Evolutionary conservation across 1,284 basidiomycete genomes (phyloP).

Genomic region (Rhodotorula sp.): DNA sequence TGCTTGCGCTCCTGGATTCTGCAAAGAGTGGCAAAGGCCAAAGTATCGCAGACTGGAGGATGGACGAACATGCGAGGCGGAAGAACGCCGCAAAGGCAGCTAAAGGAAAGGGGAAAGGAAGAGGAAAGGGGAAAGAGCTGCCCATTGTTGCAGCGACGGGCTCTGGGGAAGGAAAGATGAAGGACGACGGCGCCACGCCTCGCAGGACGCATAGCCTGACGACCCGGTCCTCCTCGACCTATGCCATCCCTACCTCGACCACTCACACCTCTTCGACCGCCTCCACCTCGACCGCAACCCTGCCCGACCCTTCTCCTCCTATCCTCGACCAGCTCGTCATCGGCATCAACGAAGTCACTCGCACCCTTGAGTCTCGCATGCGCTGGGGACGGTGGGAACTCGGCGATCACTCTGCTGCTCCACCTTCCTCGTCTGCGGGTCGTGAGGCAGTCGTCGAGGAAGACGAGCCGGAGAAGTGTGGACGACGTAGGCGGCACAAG

Average conservation of each 20-base stretch:
- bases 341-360: conserved; percentile 40
- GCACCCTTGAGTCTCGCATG: conserved; percentile 42
- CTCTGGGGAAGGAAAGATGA: neutral
- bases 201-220: neutral
- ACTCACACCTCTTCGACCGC: neutral
- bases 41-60: conserved; percentile 12
- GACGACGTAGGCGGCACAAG: neutral
- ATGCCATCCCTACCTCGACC: neutral
- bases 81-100: neutral
- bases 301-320: neutral
- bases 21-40: conserved; percentile 7
- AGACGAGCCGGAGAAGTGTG: too few species aligned
- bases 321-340: conserved; percentile 28
- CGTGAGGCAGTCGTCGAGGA: too few species aligned
- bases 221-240: conserved; percentile 5
- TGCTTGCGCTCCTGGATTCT: conserved; percentile 9
- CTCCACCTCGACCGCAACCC: neutral
- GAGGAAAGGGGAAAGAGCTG: too few species aligned
- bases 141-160: too few species aligned
- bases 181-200: neutral
- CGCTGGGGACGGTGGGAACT: conserved; percentile 38
- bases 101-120: neutral
- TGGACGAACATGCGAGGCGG: conserved; percentile 4
- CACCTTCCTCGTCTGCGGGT: neutral
- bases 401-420: conserved; percentile 22